Conservation (phyloP, 331 rosid species). For the Malus hybrid region DNA sequence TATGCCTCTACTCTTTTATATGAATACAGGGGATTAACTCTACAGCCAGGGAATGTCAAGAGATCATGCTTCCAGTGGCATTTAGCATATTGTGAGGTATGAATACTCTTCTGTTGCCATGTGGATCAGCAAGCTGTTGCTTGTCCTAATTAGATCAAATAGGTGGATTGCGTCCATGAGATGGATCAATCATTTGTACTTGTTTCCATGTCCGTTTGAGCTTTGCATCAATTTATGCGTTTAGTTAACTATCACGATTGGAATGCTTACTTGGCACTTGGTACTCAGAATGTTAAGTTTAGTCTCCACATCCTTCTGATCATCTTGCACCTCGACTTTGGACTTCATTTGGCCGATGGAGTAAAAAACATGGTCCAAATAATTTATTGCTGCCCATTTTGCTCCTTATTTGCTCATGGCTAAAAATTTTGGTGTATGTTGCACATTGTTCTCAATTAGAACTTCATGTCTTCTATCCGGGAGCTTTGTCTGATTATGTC, state of each 20-base stretch:
- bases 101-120: constrained; percentile 5
- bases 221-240: not conserved
- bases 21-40: constrained; percentile 33
- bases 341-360: not conserved
- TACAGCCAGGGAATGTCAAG: constrained; percentile 22
- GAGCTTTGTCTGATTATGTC: not conserved
- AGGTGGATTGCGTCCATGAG: not conserved
- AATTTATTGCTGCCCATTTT: not conserved
- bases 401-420: not conserved
- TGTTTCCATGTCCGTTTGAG: not conserved
- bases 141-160: not conserved
- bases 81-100: constrained; percentile 52
- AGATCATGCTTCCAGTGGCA: constrained; percentile 46
- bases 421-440: not conserved
- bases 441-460: not conserved
- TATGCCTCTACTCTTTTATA: constrained; percentile 48
- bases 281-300: not conserved
- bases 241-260: not conserved
- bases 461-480: not conserved
- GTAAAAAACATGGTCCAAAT: not conserved
- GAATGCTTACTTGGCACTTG: not conserved
- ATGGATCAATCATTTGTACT: not conserved
- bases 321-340: not conserved
- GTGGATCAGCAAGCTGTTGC: not conserved
- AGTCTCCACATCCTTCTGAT: not conserved